Evolutionary conservation across 257 asterid species (phyloP), one percentile per base, ranked within the genome.

Genomic region (Nicotiana tomentosiformis): DNA sequence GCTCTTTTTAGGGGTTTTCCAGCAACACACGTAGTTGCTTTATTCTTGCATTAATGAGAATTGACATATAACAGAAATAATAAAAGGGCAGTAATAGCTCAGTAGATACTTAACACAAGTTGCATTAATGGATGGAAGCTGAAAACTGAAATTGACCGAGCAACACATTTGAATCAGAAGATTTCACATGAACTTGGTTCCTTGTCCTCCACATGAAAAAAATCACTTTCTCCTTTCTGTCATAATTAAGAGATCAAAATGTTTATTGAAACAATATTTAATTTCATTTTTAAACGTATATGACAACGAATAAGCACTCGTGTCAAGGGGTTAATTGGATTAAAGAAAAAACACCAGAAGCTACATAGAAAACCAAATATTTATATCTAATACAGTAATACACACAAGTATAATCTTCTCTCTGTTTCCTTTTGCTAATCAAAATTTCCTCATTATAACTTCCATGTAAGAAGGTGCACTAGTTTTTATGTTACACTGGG

Each of bases 401-500:
- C 78, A 67, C 18, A 72, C 60, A 23, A 43, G 37, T 72, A 72
- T 46, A 4, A 15, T 26, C 64, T 51, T 74, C 26, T 49, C 16
- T 74, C 64, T 76, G 43, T 51, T 76, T 26, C 64, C 29, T 15
- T 76, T 51, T 7, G 80, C 64, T 7, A 15, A 49, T 26, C 3
- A 74, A 51, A 26, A 15, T 3, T 32, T 51, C 37, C 37, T 23
- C 16, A 76, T 7, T 15, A 26, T 16, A 51, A 51, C 80, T 74
- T 74, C 80, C 14, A 74, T 74, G 23, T 32, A 74, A 74, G 62
- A 74, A 74, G 80, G 23, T 74, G 62, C 43, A 51, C 80, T 51
- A 51, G 43, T 26, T 76, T 26, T 29, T 26, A 74, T 58, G 65
- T 17, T 58, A 58, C 12, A 58, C 9, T 18, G 26, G 65, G 29